phyloP scores from a whole-genome alignment of 2,329 filamentous ascomycete species.

The Ampelomyces quisqualis region DNA sequence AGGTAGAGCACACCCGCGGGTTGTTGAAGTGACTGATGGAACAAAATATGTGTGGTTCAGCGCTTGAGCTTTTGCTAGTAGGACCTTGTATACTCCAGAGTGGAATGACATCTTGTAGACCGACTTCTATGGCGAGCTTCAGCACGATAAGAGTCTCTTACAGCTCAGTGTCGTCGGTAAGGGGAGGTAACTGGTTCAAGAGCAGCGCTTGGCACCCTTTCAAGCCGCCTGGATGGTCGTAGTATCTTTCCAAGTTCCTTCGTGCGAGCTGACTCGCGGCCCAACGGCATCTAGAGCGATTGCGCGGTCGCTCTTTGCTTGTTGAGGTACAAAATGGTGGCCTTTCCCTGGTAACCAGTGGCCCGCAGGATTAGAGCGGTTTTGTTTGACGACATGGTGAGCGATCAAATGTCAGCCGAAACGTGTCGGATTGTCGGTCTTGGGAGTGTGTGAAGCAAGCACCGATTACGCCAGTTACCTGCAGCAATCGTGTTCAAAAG shows the following conservation, averaged over 20 bases:
- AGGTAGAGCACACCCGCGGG: not conserved
- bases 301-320: slow-evolving; percentile 24
- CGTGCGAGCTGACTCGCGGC: slow-evolving; percentile 21
- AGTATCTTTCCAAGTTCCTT: slow-evolving; percentile 38
- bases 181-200: slow-evolving; percentile 25
- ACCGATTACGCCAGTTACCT: not conserved
- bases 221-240: slow-evolving; percentile 28
- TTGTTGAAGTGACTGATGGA: not conserved
- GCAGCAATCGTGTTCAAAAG: not conserved
- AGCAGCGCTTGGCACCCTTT: slow-evolving; percentile 34
- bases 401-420: not conserved
- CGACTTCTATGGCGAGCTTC: slow-evolving; percentile 33
- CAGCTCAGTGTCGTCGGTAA: slow-evolving; percentile 19
- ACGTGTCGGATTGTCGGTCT: not conserved
- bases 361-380: slow-evolving; percentile 22
- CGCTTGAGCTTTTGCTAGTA: no score
- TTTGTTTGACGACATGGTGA: slow-evolving; percentile 12
- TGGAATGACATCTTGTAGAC: slow-evolving; percentile 36
- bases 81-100: no score
- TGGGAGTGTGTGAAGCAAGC: not conserved
- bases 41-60: no score
- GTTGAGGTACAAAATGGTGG: slow-evolving; percentile 29
- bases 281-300: slow-evolving; percentile 31
- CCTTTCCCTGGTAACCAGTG: slow-evolving; percentile 22
- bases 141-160: slow-evolving; percentile 18